Percentiles rank a stretch among this genome's conserved stretches.
phyloP scores from a whole-genome alignment of 768 basidiomycete species.

The Russula compacta region DNA sequence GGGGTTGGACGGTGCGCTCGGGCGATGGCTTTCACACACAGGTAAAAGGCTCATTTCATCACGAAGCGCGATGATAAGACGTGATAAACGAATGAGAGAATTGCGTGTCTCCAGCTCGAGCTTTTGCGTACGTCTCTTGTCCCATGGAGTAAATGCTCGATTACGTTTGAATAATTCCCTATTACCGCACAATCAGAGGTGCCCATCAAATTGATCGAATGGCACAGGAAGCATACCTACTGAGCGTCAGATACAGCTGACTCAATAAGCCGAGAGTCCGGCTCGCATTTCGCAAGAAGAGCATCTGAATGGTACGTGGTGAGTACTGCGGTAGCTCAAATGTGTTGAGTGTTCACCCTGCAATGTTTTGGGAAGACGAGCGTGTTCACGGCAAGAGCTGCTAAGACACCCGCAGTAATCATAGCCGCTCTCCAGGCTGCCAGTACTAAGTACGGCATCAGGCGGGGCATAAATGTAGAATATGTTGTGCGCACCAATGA shows the following conservation, averaged over 20 bases:
- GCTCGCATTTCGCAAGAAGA: slow-evolving; percentile 35
- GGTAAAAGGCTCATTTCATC: slow-evolving; percentile 42
- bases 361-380: slow-evolving; percentile 40
- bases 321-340: neutral
- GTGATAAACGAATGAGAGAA: slow-evolving; percentile 31
- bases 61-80: slow-evolving; percentile 35
- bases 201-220: neutral
- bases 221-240: slow-evolving; percentile 27
- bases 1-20: neutral
- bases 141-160: slow-evolving; percentile 21
- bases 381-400: slow-evolving; percentile 36
- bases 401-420: slow-evolving; percentile 38
- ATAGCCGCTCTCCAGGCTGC: slow-evolving; percentile 33
- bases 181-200: neutral
- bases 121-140: slow-evolving; percentile 31
- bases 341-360: slow-evolving; percentile 26
- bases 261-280: slow-evolving; percentile 33
- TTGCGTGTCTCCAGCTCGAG: slow-evolving; percentile 37
- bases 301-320: slow-evolving; percentile 24
- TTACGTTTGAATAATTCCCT: slow-evolving; percentile 24
- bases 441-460: slow-evolving; percentile 27
- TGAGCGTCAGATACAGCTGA: slow-evolving; percentile 36
- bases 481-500: slow-evolving; percentile 4
- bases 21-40: slow-evolving; percentile 24
- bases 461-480: neutral